Base-by-base conservation (phyloP, 1,139 yeast species). In the Geotrichum australiense region DNA sequence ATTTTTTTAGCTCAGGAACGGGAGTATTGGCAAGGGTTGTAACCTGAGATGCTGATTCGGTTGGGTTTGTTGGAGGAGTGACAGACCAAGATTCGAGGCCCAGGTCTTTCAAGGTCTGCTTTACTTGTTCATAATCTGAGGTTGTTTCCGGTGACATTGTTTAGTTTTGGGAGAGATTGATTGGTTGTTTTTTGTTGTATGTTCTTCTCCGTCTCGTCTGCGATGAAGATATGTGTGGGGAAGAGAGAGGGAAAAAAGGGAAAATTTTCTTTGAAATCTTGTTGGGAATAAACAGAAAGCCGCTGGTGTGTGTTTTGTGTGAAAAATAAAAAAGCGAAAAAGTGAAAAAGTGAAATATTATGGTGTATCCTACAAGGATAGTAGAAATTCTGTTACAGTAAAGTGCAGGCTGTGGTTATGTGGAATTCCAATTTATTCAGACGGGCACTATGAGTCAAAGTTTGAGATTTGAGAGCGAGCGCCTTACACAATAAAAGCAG, bases 11-110 rank as follows among this genome's bases (percentile, higher is more conserved):
- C 14, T 24, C 38, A 1, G 43, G 23, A 6, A 41, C 30, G 8
- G 45, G 45, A 6, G 45, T 41, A 26, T 27, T 37, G 31, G 45
- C 41, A 1, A 35, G 41, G 11, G 45, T 41, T 14, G 45, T 41
- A 3, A 41, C 21, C 35, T 33, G 41, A 6, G 45, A 35, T 34
- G 18, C 16, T n/a, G 21, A 15, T 12, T 22, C 36, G 19, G 11
- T 26, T 15, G n/a, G 14, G 21, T 23, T 29, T 14, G 33, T 12
- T 8, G 45, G 45, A 22, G 45, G 45, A 4, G 45, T 25, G 11
- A 41, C 30, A 12, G 45, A 41, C 45, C 45, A 41, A 28, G 45
- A 37, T 16, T 41, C 45, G 18, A 41, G 41, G 12, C 45, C 45
- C 7, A 41, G 35, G 25, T 37, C 35, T 21, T 41, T 41, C 19